Conservation (phyloP, 352 stramenopile species). For the Ophiocytium majus region DNA sequence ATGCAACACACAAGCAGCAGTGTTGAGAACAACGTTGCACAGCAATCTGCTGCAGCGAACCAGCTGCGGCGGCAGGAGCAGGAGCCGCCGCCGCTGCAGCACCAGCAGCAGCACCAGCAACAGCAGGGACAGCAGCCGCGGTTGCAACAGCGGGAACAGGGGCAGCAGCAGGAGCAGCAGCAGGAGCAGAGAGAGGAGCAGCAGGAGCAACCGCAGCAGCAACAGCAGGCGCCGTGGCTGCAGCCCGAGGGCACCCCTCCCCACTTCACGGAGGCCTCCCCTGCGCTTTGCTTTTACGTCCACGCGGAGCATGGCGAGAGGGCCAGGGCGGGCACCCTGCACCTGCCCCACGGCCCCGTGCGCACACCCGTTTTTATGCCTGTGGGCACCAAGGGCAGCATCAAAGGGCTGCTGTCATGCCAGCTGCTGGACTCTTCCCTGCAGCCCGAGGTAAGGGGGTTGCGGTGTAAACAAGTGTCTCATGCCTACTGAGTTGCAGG, state of each 20-base stretch:
- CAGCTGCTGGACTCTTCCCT: constrained; percentile 65
- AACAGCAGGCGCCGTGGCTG: background rate
- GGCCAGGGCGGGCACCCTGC: constrained; percentile 67
- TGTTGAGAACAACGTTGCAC: no score
- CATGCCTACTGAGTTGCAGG: background rate
- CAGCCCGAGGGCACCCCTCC: constrained; percentile 23
- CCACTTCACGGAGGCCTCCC: constrained; percentile 24
- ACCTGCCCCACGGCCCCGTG: constrained; percentile 76
- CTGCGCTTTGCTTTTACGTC: constrained; percentile 50
- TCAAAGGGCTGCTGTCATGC: constrained; percentile 84
- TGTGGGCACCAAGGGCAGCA: constrained; percentile 90
- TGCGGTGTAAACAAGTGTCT: background rate
- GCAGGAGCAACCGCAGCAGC: background rate
- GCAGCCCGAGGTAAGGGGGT: background rate
- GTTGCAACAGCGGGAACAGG: no score
- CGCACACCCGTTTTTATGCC: constrained; percentile 93
- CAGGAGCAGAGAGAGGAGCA: background rate
- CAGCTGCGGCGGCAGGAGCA: no score
- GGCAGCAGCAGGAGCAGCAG: no score
- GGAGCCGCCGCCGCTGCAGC: no score
- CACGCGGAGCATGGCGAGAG: constrained; percentile 25
- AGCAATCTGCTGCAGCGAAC: no score
- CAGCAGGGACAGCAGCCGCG: no score
- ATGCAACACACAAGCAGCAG: no score
- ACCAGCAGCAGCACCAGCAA: no score